Conservation (phyloP, 1,284 basidiomycete species). For the Puccinia sorghi region DNA sequence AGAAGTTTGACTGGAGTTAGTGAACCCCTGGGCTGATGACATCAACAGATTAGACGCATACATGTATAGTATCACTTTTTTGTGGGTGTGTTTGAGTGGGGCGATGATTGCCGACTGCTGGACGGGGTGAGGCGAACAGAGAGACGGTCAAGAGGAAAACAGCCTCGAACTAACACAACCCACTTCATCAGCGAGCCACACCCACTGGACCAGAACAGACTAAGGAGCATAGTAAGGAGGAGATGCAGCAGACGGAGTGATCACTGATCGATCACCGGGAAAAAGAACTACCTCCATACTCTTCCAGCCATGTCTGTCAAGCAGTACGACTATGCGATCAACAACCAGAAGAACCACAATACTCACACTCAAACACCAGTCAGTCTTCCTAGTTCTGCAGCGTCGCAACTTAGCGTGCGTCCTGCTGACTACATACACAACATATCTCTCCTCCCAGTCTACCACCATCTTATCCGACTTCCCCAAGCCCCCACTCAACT, state of each 20-base stretch:
- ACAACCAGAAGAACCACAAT: neutral
- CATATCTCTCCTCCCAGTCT: neutral
- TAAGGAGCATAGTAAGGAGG: no score
- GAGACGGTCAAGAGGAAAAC: no score
- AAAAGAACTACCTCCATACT: neutral
- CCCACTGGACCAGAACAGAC: no score
- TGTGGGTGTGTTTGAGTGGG: no score
- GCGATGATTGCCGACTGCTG: no score
- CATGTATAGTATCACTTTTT: neutral
- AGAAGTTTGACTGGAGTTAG: neutral
- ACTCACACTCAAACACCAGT: neutral
- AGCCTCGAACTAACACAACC: no score
- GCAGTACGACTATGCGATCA: slow-evolving; percentile 14
- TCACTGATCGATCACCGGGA: no score
- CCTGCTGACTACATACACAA: neutral
- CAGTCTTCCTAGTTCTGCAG: neutral
- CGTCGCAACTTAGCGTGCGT: no score
- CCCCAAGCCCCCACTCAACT: neutral
- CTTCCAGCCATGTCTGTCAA: neutral
- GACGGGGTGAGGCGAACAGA: no score
- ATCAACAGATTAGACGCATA: neutral
- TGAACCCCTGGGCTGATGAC: neutral
- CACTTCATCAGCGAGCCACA: no score
- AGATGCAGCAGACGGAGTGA: no score
- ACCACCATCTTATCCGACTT: slow-evolving; percentile 12